Evolutionary conservation across 495 filamentous ascomycete genomes (phyloP).

Genomic region (Wilcoxina mikolae): DNA sequence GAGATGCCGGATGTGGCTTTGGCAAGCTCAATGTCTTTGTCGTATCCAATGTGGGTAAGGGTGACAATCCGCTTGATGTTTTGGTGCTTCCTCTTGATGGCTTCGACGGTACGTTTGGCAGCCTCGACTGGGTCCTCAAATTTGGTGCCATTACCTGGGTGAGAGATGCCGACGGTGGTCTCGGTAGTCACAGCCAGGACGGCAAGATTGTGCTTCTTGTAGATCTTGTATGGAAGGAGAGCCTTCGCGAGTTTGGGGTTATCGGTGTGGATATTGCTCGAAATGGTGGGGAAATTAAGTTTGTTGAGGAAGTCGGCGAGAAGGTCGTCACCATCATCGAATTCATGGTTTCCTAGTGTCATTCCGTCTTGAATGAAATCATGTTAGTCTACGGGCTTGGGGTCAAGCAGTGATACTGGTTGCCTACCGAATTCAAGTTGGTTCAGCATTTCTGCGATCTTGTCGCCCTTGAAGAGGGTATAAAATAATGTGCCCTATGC

Average conservation of each 20-base stretch:
- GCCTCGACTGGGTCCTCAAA: conserved; percentile 38
- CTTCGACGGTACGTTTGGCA: conserved; percentile 40
- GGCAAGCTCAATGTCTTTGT: conserved; percentile 41
- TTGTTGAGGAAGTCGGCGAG: conserved; percentile 31
- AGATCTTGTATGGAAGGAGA: conserved; percentile 45
- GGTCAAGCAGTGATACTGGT: neutral
- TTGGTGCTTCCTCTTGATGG: conserved; percentile 35
- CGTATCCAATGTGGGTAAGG: conserved; percentile 46
- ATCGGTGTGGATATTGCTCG: conserved; percentile 39
- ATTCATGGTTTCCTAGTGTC: conserved; percentile 43
- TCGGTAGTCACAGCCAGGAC: conserved; percentile 45
- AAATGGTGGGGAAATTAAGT: conserved; percentile 44
- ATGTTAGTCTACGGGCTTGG: neutral
- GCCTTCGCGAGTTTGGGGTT: conserved; percentile 38
- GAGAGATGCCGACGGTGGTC: conserved; percentile 38
- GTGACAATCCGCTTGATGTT: conserved; percentile 42
- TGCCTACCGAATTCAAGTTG: conserved; percentile 40
- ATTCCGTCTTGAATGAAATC: neutral
- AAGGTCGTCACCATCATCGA: conserved; percentile 31
- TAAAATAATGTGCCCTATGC: conserved; percentile 42
- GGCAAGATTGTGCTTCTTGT: conserved; percentile 39
- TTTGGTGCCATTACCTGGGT: conserved; percentile 36
- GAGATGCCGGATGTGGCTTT: conserved; percentile 37
- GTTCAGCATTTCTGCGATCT: conserved; percentile 47
- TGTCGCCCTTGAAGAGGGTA: conserved; percentile 43